These are phyloP conservation scores for Eucalyptus tenuipes DNA, from an alignment of 345 rosid species.

Conservation along the genomic window DNA sequence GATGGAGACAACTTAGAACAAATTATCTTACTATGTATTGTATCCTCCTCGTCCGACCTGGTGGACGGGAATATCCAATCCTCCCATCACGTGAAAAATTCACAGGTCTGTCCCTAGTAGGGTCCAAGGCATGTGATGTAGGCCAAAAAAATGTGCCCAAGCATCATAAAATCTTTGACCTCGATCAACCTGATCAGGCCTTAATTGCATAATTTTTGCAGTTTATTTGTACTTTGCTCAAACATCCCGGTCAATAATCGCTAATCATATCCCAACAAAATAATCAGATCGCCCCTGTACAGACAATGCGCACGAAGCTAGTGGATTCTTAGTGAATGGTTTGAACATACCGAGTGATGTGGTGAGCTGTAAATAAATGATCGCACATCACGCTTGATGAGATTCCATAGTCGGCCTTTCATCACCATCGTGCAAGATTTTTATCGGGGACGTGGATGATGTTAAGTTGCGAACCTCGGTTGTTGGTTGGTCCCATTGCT, in stretches of 20 bases:
- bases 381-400: neutral
- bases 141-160: neutral
- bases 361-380: neutral
- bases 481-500: neutral
- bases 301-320: neutral
- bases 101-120: neutral
- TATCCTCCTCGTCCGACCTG: neutral
- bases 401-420: neutral
- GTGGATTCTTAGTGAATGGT: neutral
- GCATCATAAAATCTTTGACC: neutral
- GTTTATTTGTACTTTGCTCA: neutral
- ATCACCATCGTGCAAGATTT: neutral
- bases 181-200: neutral
- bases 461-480: neutral
- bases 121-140: neutral
- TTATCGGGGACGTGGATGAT: neutral
- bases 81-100: neutral
- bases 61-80: neutral
- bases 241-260: neutral
- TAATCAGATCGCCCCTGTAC: fast-evolving
- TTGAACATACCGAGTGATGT: neutral
- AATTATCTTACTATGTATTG: neutral
- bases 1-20: neutral
- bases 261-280: neutral
- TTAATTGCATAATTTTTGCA: neutral